phyloP scores from a whole-genome alignment of 176 grass and related monocot genomes.

The Oryza meyeriana region DNA sequence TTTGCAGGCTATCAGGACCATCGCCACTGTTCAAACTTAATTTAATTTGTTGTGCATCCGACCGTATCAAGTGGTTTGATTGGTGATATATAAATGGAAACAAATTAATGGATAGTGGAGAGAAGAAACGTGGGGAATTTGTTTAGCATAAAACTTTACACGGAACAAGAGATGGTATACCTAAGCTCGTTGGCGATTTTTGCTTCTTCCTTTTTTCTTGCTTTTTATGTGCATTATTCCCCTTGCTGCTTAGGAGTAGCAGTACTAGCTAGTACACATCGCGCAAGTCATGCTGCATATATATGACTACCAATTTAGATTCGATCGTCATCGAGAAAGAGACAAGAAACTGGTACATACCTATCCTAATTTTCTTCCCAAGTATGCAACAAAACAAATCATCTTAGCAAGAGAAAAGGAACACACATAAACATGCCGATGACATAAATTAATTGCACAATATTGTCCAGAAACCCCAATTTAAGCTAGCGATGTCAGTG shows the following conservation, averaged over 20 bases:
- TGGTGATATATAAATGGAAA: background rate
- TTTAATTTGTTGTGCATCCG: background rate
- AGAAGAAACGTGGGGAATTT: background rate
- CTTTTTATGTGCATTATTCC: background rate
- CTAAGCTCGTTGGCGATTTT: background rate
- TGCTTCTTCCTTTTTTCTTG: background rate
- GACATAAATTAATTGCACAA: background rate
- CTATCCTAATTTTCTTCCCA: background rate
- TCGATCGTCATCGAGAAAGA: background rate
- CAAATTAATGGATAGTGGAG: background rate
- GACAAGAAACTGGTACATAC: background rate
- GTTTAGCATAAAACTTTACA: constrained; percentile 30
- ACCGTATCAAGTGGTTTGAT: background rate
- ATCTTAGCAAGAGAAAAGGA: background rate
- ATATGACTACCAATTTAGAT: background rate
- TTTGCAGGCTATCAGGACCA: background rate
- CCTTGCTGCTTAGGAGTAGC: background rate
- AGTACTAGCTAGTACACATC: background rate
- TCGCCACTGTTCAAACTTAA: background rate
- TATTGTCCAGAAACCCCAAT: background rate
- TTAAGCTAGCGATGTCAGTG: background rate
- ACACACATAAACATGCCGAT: too few species aligned
- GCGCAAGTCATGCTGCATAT: background rate
- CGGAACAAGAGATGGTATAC: background rate
- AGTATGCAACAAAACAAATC: background rate